Conservation (phyloP, 2,329 filamentous ascomycete genomes). For the Ceratocystis variospora region DNA sequence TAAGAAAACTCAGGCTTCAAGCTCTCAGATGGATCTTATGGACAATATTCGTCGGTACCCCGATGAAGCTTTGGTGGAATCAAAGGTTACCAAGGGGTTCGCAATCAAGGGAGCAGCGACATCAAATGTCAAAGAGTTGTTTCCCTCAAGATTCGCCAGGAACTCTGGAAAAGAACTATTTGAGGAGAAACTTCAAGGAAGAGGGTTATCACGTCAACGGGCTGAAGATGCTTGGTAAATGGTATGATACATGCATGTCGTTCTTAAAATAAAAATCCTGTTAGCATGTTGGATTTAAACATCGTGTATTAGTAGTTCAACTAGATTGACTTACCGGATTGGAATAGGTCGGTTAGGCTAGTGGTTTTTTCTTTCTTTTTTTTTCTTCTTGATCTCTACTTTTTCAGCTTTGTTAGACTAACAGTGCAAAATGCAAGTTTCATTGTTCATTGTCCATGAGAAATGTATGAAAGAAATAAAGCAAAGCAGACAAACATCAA, state of each 20-base stretch:
- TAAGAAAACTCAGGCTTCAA: constrained; percentile 21
- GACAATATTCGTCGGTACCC: background rate
- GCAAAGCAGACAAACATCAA: background rate
- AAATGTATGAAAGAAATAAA: background rate
- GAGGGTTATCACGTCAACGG: constrained; percentile 46
- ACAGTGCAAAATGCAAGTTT: too few relatives aligned
- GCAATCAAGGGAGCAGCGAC: constrained; percentile 16
- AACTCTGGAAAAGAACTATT: constrained; percentile 61
- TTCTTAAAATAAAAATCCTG: constrained; percentile 26
- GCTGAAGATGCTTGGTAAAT: constrained; percentile 51
- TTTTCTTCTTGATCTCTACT: too few relatives aligned
- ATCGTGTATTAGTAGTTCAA: background rate
- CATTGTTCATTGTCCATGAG: background rate
- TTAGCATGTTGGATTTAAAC: background rate
- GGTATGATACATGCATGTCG: constrained; percentile 32
- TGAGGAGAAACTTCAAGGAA: constrained; percentile 43
- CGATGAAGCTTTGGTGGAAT: background rate
- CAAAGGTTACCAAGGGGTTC: constrained; percentile 2
- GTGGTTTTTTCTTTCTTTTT: too few relatives aligned
- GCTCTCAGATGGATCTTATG: constrained; percentile 12
- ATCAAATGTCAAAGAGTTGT: constrained; percentile 17
- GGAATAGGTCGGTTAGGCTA: too few relatives aligned
- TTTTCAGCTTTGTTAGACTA: too few relatives aligned
- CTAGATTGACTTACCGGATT: too few relatives aligned
- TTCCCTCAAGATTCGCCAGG: constrained; percentile 14